phyloP scores from a whole-genome alignment of 1,284 basidiomycete species.

The Leucoagaricus sp. region DNA sequence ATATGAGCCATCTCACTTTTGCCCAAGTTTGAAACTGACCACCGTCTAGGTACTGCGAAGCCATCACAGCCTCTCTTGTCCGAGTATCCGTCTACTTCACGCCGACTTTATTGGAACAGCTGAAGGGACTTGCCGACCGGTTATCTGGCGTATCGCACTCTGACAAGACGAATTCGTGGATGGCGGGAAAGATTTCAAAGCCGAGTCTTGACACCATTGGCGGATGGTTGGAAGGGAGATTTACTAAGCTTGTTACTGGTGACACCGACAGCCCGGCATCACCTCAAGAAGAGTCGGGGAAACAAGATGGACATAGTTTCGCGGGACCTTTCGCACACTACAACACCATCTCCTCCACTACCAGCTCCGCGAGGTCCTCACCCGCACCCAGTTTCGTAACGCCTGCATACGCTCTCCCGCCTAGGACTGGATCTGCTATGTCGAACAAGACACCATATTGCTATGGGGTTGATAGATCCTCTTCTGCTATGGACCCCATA shows the following conservation, averaged over 20 bases:
- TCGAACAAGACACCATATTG: constrained; percentile 44
- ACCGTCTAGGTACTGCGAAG: constrained; percentile 84
- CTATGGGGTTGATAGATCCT: constrained; percentile 62
- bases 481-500: constrained; percentile 74
- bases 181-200: constrained; percentile 77
- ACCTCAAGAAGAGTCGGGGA: constrained; percentile 40
- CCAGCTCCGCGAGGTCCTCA: constrained; percentile 70
- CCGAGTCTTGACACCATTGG: constrained; percentile 93
- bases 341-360: constrained; percentile 87
- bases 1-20: too few species aligned
- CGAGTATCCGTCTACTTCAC: constrained; percentile 74
- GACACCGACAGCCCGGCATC: constrained; percentile 58
- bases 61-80: constrained; percentile 72
- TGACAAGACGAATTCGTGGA: constrained; percentile 80
- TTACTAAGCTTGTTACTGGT: constrained; percentile 96
- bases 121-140: constrained; percentile 83
- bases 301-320: constrained; percentile 45
- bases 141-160: constrained; percentile 75
- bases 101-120: constrained; percentile 67
- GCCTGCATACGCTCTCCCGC: constrained; percentile 41
- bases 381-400: constrained; percentile 63
- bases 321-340: constrained; percentile 93
- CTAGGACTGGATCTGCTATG: constrained; percentile 70
- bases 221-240: constrained; percentile 90
- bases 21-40: too few species aligned